Percentiles rank a stretch among this genome's conserved stretches.
Conservation (phyloP, 1,139 yeast species). For the Yamadazyma taylorii region DNA sequence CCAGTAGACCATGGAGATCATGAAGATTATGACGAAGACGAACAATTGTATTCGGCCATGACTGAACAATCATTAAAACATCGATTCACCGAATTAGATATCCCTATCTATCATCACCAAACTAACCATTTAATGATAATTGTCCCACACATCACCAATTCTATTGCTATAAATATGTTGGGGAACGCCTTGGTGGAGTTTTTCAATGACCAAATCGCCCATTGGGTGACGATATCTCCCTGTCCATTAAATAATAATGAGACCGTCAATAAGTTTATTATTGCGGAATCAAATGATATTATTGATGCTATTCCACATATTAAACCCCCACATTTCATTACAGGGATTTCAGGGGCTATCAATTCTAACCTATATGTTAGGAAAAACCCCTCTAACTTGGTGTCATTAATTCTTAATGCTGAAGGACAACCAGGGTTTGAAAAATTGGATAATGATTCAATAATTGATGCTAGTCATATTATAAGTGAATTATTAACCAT, state of each 20-base stretch:
- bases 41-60: constrained; percentile 48
- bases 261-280: constrained; percentile 27
- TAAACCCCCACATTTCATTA: constrained; percentile 55
- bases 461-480: constrained; percentile 33
- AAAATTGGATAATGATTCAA: constrained; percentile 37
- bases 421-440: constrained; percentile 63
- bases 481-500: constrained; percentile 18
- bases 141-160: constrained; percentile 35
- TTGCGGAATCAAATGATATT: constrained; percentile 18
- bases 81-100: constrained; percentile 22
- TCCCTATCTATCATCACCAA: constrained; percentile 25
- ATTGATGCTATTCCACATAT: constrained; percentile 30
- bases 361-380: constrained; percentile 26
- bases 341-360: constrained; percentile 51
- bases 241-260: constrained; percentile 33
- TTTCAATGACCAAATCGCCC: constrained; percentile 11
- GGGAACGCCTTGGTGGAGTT: constrained; percentile 22
- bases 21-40: constrained; percentile 53
- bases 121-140: constrained; percentile 17
- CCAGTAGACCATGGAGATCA: constrained; percentile 9
- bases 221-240: constrained; percentile 38
- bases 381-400: constrained; percentile 14
- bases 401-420: constrained; percentile 42
- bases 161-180: constrained; percentile 31
- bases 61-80: constrained; percentile 21